A percentile compares a stretch with the other conserved stretches of the same genome.
phyloP scores from a whole-genome alignment of 768 basidiomycete genomes.

The Rubroboletus pulcherrimus region DNA sequence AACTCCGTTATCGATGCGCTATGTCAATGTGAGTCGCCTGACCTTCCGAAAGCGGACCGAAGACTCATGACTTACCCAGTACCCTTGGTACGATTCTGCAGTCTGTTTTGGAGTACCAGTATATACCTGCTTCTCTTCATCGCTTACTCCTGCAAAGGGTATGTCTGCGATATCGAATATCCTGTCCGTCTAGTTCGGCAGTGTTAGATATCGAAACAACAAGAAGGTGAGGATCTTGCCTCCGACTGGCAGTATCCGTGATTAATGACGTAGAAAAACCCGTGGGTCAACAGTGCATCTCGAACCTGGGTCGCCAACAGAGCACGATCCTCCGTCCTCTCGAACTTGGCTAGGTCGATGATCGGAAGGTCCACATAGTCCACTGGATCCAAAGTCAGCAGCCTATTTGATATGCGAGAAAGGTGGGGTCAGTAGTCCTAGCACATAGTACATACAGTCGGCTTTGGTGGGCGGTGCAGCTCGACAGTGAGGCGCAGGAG shows the following conservation, averaged over 20 bases:
- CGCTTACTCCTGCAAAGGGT: slow-evolving; percentile 38
- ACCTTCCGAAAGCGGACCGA: neutral
- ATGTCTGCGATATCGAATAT: slow-evolving; percentile 50
- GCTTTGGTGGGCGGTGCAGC: slow-evolving; percentile 34
- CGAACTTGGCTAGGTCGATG: slow-evolving; percentile 45
- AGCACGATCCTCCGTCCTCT: slow-evolving; percentile 36
- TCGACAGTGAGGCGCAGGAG: slow-evolving; percentile 36
- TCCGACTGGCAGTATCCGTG: slow-evolving; percentile 39
- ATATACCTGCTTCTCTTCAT: slow-evolving; percentile 43
- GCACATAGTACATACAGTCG: slow-evolving; percentile 27
- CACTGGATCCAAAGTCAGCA: slow-evolving; percentile 31
- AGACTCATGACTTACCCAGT: slow-evolving; percentile 37
- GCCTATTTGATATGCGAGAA: neutral
- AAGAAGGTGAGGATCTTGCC: slow-evolving; percentile 12
- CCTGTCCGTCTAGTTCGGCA: slow-evolving; percentile 37
- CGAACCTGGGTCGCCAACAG: slow-evolving; percentile 38
- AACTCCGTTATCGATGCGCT: slow-evolving; percentile 63
- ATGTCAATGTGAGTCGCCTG: neutral
- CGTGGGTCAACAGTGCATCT: slow-evolving; percentile 43
- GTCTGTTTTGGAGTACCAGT: slow-evolving; percentile 38
- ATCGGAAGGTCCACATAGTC: slow-evolving; percentile 50
- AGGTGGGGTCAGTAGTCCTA: neutral
- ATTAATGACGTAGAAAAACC: slow-evolving; percentile 42
- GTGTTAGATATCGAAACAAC: slow-evolving; percentile 28
- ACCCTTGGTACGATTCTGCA: slow-evolving; percentile 49